Evolutionary conservation across 192 early-diverging fungal species (phyloP).

Genomic region (Paraglomus occultum): DNA sequence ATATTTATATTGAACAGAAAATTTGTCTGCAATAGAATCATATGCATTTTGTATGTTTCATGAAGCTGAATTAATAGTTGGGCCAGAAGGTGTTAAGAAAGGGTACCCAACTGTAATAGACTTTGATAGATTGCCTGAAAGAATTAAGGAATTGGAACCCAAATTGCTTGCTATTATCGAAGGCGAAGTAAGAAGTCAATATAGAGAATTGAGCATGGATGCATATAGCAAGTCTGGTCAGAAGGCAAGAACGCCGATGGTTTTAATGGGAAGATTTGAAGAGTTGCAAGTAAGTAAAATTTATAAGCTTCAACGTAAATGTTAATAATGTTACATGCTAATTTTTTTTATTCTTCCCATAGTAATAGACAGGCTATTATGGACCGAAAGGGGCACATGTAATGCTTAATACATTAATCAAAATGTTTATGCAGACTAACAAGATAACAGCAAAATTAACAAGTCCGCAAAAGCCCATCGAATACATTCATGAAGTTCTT

Average conservation of each 20-base stretch:
- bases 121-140: slow-evolving; percentile 34
- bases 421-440: slow-evolving; percentile 37
- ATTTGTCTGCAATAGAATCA: slow-evolving; percentile 19
- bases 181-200: slow-evolving; percentile 32
- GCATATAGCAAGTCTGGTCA: slow-evolving; percentile 40
- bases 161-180: slow-evolving; percentile 41
- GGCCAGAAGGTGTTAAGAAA: slow-evolving; percentile 39
- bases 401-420: slow-evolving; percentile 35
- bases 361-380: slow-evolving; percentile 51
- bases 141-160: slow-evolving; percentile 32
- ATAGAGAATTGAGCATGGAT: slow-evolving; percentile 30
- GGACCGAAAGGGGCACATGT: slow-evolving; percentile 45
- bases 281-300: slow-evolving; percentile 34
- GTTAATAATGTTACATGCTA: not conserved
- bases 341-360: not conserved
- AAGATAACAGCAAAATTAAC: slow-evolving; percentile 34
- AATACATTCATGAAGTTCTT: slow-evolving; percentile 54
- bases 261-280: slow-evolving; percentile 45
- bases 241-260: slow-evolving; percentile 44
- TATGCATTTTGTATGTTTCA: slow-evolving; percentile 53
- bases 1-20: not conserved
- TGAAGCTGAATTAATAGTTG: slow-evolving; percentile 34
- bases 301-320: not conserved
- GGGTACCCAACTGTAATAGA: slow-evolving; percentile 41
- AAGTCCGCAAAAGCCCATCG: slow-evolving; percentile 45